A percentile compares a stretch with the other conserved stretches of the same genome.
These are phyloP conservation scores for Dentipellis sp. DNA, from an alignment of 768 basidiomycete species.

Conservation along the genomic window DNA sequence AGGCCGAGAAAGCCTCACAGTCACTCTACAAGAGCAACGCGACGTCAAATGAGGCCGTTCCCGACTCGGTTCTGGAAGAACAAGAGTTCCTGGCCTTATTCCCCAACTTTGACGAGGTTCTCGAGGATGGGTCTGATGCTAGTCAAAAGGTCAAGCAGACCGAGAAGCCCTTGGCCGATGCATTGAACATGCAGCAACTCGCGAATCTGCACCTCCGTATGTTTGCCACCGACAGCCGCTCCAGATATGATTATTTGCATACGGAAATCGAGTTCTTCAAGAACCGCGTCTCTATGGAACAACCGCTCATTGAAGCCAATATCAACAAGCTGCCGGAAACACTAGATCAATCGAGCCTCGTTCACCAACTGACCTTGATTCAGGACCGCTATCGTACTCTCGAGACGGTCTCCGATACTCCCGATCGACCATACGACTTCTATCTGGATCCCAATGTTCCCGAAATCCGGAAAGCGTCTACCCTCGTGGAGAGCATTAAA, in stretches of 20 bases:
- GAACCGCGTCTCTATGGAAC: slow-evolving; percentile 9
- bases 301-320: slow-evolving; percentile 8
- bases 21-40: slow-evolving; percentile 70
- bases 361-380: slow-evolving; percentile 44
- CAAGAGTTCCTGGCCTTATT: slow-evolving; percentile 79
- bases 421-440: slow-evolving; percentile 49
- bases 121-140: slow-evolving; percentile 15
- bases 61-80: slow-evolving; percentile 73
- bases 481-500: slow-evolving; percentile 41
- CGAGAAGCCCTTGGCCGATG: slow-evolving; percentile 20
- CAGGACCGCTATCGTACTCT: slow-evolving; percentile 29
- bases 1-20: slow-evolving; percentile 51
- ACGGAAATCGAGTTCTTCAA: slow-evolving; percentile 5
- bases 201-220: slow-evolving; percentile 40
- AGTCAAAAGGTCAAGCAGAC: slow-evolving; percentile 4
- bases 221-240: slow-evolving; percentile 15
- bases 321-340: slow-evolving; percentile 6
- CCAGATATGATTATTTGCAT: slow-evolving; percentile 22
- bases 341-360: slow-evolving; percentile 43
- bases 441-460: slow-evolving; percentile 70
- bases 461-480: slow-evolving; percentile 56
- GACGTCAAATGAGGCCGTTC: slow-evolving; percentile 40
- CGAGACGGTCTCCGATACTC: slow-evolving; percentile 13
- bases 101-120: slow-evolving; percentile 66
- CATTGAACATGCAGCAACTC: slow-evolving; percentile 29